Evolutionary conservation across 768 basidiomycete species (phyloP).

Genomic region (Cytidiella melzeri): DNA sequence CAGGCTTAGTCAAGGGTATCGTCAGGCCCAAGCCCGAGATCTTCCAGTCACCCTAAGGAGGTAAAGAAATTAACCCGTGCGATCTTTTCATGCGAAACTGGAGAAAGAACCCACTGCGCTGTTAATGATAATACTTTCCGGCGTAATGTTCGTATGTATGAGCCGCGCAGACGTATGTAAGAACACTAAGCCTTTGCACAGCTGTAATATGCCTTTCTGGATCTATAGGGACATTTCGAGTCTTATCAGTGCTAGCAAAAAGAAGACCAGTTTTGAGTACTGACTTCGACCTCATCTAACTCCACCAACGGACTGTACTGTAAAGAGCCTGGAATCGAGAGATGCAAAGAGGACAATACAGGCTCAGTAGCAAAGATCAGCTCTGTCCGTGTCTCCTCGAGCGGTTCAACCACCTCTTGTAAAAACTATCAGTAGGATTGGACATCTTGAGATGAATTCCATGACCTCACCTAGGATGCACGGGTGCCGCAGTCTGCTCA

Average conservation of each 20-base stretch:
- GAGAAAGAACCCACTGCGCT: constrained; percentile 51
- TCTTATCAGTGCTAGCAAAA: not conserved
- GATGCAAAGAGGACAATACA: constrained; percentile 72
- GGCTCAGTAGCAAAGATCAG: constrained; percentile 93
- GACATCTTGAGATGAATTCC: constrained; percentile 2
- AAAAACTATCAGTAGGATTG: constrained; percentile 9
- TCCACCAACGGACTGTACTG: constrained; percentile 59
- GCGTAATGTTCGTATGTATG: constrained; percentile 87
- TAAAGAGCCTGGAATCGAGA: constrained; percentile 64
- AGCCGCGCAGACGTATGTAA: constrained; percentile 87
- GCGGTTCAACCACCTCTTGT: constrained; percentile 93
- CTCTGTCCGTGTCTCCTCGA: constrained; percentile 88
- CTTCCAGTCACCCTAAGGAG: constrained; percentile 91
- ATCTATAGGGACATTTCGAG: constrained; percentile 48
- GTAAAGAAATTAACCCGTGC: not conserved
- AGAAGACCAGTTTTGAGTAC: not conserved
- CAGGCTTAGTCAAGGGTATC: constrained; percentile 61
- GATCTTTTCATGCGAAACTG: not conserved
- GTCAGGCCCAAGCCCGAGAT: constrained; percentile 85
- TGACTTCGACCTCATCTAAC: constrained; percentile 92
- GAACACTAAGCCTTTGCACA: constrained; percentile 87
- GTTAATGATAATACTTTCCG: constrained; percentile 87
- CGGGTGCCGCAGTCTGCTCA: constrained; percentile 85
- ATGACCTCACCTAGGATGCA: constrained; percentile 69
- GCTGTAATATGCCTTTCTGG: constrained; percentile 92